A percentile compares a stretch with the other conserved stretches of the same genome.
Evolutionary conservation across 2,329 filamentous ascomycete genomes (phyloP).

Genomic region (Bipolaris oryzae): DNA sequence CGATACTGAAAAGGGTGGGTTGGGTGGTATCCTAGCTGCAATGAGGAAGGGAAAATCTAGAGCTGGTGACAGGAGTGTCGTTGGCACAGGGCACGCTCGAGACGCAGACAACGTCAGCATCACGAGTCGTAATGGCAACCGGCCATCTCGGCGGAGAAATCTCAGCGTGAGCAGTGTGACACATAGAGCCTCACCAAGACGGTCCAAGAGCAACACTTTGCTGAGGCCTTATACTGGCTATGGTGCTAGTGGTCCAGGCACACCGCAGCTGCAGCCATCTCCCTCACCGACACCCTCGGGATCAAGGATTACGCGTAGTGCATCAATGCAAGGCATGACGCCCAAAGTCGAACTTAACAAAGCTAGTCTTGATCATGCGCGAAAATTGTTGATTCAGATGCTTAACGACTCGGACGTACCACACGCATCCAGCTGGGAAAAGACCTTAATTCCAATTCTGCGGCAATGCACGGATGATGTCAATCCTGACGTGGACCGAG

Average conservation of each 20-base stretch:
- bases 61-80: slow-evolving; percentile 73
- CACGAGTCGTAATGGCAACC: slow-evolving; percentile 64
- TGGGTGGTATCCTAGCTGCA: slow-evolving; percentile 73
- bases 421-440: slow-evolving; percentile 81
- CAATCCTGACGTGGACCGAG: slow-evolving; percentile 85
- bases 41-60: slow-evolving; percentile 77
- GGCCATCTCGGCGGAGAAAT: slow-evolving; percentile 75
- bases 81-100: slow-evolving; percentile 65
- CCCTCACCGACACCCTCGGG: slow-evolving; percentile 37
- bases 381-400: slow-evolving; percentile 81
- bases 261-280: slow-evolving; percentile 33
- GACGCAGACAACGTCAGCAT: slow-evolving; percentile 71
- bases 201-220: slow-evolving; percentile 60
- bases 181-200: slow-evolving; percentile 74
- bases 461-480: slow-evolving; percentile 93
- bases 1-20: slow-evolving; percentile 75
- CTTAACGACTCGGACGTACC: slow-evolving; percentile 77
- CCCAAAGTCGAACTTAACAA: slow-evolving; percentile 84
- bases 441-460: slow-evolving; percentile 85
- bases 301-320: slow-evolving; percentile 67
- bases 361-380: slow-evolving; percentile 86
- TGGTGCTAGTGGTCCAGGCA: slow-evolving; percentile 25
- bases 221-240: slow-evolving; percentile 57
- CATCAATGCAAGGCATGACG: slow-evolving; percentile 78
- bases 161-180: slow-evolving; percentile 80